phyloP scores from a whole-genome alignment of 225 moss, liverwort and hornwort species.

The Physcomitrium patens region DNA sequence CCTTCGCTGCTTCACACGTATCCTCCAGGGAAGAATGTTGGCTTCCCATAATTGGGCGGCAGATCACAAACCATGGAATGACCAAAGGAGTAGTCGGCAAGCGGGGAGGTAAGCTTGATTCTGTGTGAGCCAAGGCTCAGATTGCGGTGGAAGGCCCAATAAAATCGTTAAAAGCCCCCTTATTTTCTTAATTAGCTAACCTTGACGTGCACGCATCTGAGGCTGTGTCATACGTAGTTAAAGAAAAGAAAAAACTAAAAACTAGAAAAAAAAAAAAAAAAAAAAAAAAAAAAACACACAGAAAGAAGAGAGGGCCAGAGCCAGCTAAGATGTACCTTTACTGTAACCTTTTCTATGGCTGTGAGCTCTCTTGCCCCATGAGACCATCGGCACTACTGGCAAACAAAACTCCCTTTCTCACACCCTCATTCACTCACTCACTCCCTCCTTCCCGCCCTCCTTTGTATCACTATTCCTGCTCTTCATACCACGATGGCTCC shows the following conservation, averaged over 20 bases:
- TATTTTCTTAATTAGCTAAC: neutral
- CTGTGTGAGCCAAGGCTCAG: neutral
- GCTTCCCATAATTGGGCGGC: conserved; percentile 24
- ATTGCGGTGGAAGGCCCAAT: conserved; percentile 13
- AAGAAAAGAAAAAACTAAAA: neutral
- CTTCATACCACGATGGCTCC: too few relatives aligned
- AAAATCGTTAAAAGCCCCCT: neutral
- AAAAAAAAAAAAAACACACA: too few relatives aligned
- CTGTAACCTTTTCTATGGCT: conserved; percentile 13
- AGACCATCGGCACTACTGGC: conserved; percentile 5
- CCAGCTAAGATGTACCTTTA: conserved; percentile 30
- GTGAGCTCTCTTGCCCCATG: neutral
- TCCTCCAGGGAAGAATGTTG: neutral
- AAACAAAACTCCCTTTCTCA: neutral
- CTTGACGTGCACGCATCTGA: conserved; percentile 31
- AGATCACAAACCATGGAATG: neutral
- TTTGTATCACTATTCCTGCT: too few relatives aligned
- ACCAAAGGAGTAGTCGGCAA: too few relatives aligned
- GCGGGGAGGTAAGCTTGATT: too few relatives aligned
- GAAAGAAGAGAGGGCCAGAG: too few relatives aligned
- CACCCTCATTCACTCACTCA: neutral
- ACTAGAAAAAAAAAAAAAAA: too few relatives aligned
- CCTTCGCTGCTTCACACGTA: neutral
- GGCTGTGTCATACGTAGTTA: conserved; percentile 22
- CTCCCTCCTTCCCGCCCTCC: too few relatives aligned